These are phyloP conservation scores for Tephrocybe sp. DNA, from an alignment of 768 basidiomycete genomes.

Conservation along the genomic window DNA sequence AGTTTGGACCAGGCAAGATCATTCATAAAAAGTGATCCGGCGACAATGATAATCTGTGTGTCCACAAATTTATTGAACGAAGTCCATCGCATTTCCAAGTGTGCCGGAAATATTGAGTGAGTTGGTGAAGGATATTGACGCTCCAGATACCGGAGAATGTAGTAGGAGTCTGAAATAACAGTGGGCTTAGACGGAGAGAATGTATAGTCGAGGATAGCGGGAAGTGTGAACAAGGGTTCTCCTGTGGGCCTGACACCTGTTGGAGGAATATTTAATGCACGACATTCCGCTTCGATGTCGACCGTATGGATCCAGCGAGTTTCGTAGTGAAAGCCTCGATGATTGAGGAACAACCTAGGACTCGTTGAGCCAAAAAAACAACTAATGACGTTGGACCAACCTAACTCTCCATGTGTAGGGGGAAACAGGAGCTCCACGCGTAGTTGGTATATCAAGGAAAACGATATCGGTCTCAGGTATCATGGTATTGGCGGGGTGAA, in stretches of 20 bases:
- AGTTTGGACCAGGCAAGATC: constrained; percentile 22
- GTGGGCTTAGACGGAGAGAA: constrained; percentile 18
- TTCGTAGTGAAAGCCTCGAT: constrained; percentile 23
- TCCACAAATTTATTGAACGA: constrained; percentile 20
- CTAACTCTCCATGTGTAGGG: constrained; percentile 28
- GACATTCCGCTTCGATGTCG: constrained; percentile 25
- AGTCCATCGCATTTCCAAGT: constrained; percentile 21
- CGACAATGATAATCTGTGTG: constrained; percentile 13
- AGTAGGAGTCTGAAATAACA: constrained; percentile 30
- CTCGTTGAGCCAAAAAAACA: too few species aligned
- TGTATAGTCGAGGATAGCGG: constrained; percentile 27
- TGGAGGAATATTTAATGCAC: constrained; percentile 24
- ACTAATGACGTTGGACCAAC: too few species aligned
- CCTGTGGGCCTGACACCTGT: constrained; percentile 24
- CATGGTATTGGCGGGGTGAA: too few species aligned
- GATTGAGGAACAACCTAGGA: constrained; percentile 22
- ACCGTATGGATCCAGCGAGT: constrained; percentile 25
- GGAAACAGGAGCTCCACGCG: constrained; percentile 10
- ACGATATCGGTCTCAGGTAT: constrained; percentile 2
- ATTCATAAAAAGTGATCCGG: constrained; percentile 19
- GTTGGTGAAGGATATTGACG: constrained; percentile 22
- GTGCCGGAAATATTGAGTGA: constrained; percentile 19
- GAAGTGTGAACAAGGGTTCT: constrained; percentile 30
- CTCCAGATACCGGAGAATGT: constrained; percentile 37
- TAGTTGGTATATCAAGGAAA: constrained; percentile 1